Base-by-base conservation (phyloP, 2,329 filamentous ascomycete species). In the Graphilbum fragrans region DNA sequence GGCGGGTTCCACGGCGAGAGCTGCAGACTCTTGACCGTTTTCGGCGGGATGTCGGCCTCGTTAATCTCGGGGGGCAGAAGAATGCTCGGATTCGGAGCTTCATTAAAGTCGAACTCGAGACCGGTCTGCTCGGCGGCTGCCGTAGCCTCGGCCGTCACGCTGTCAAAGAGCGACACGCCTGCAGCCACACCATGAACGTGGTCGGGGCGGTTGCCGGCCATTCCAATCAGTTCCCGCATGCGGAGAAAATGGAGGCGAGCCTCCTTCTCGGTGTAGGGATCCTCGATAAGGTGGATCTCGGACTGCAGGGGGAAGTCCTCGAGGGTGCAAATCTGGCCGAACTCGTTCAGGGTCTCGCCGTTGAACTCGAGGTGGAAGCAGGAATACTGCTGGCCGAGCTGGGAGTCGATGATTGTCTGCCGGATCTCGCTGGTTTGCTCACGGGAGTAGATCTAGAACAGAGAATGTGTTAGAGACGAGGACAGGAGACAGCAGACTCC, bases 251-350 rank as follows among this genome's bases (percentile, higher is more conserved):
- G 92, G 70, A 98, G 83, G 50, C 93, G 81, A 23, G 92, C 90
- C 65, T 98, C 92, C 67, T 94, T 96, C 67, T 98, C 92, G 35
- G 86, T 98, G 62, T 98, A 98, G 36, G 93, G 86, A 57, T 98
- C 92, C 63, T 95, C 83, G 41, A 95, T 78, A 52, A 98, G 66
- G 41, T 73, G 74, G 44, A 95, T 73, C 54, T 88, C 82, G 29
- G 88, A 83, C 47, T 87, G 80, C 27, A 81, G 64, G 41, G 77
- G 75, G 42, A 98, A 74, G 43, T 77, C 86, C 37, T 82, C 73
- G 42, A 98, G 83, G 58, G 98, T 90, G 41, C 86, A 87, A 47
- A 98, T 74, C 59, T 93, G 82, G 45, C 93, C 75, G 54, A 92
- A 96, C 63, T 98, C 92, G 61, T 96, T 96, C 71, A 98, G 82